Evolutionary conservation across 306 rosid genomes (phyloP).

Genomic region (Fragaria vesca): DNA sequence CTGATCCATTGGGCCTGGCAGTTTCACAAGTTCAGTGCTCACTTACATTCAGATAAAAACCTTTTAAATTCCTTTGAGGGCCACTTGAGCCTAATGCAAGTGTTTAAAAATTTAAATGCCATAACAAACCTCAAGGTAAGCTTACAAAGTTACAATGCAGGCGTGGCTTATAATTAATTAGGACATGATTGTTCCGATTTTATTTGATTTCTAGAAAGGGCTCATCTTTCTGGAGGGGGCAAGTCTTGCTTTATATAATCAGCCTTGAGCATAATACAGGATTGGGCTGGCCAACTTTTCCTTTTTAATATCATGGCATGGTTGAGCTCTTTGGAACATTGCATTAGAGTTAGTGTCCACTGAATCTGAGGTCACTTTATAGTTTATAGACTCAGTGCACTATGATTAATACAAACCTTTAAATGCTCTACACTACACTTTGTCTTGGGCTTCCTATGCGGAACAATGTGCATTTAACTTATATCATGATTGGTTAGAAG

Average conservation of each 20-base stretch:
- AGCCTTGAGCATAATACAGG: not conserved
- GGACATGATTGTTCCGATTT: too few relatives aligned
- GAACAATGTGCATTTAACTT: not conserved
- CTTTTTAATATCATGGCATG: not conserved
- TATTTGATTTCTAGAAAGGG: too few relatives aligned
- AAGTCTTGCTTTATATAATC: too few relatives aligned
- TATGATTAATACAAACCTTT: not conserved
- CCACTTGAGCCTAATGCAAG: not conserved
- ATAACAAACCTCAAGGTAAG: too few relatives aligned
- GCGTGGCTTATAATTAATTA: too few relatives aligned
- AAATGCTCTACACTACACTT: not conserved
- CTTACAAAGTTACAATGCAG: too few relatives aligned
- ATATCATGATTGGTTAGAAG: not conserved
- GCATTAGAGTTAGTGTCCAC: not conserved
- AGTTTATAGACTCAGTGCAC: not conserved
- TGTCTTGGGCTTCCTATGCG: not conserved
- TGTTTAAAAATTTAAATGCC: not conserved
- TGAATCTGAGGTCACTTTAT: not conserved
- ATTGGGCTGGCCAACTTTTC: not conserved
- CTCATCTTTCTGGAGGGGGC: too few relatives aligned
- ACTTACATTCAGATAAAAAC: too few relatives aligned
- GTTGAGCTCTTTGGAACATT: not conserved
- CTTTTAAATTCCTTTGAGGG: too few relatives aligned
- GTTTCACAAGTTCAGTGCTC: too few relatives aligned
- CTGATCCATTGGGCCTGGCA: not conserved